Base-by-base conservation (phyloP, 2,329 filamentous ascomycete species). In the Colletotrichum sp. region DNA sequence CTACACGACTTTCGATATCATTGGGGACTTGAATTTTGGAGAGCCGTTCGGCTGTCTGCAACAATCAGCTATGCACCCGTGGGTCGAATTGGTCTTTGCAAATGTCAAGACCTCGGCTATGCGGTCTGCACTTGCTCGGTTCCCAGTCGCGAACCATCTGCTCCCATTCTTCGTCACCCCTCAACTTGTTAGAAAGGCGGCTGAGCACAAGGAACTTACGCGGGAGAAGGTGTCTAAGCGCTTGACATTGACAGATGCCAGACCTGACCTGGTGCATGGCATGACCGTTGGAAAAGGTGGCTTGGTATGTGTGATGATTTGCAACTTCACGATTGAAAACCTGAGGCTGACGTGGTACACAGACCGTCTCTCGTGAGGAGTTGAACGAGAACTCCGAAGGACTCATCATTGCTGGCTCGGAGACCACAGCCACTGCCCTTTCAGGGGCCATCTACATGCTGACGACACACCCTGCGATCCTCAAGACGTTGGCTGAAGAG, bases 401-500 rank as follows among this genome's bases (percentile, higher is more conserved):
- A 24, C 60, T 84, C 5, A 79, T 83, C 32, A 26, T 82, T 8
- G 87, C 84, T 0, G 87, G 87, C 0, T 84, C 82, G 8, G 87
- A 89, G 71, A 89, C 87, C 0, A 88, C 86, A 0, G 87, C 87
- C 0, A 87, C 87, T 1, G 78, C 84, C 3, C 79, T 89, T 7
- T 80, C 82, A 0, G 87, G 86, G 5, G 80, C 81, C 0, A 86
- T 85, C 0, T 89, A 83, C 70, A 80, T 85, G 2, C 80, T 90
- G 9, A 70, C 79, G 1, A 79, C 55, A 6, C 82, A 85, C 43
- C 83, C 83, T 0, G 66, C 79, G 0, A 77, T 75, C 2, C 75
- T 84, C 12, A 60, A 80, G 24, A 84, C 78, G 52, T 55, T 87
- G 18, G 78, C 77, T 2, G 18, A 81, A 1, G 88, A 89, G 79